These are phyloP conservation scores for Allomyces arbusculus DNA, from an alignment of 192 early-diverging fungal species.

Conservation along the genomic window DNA sequence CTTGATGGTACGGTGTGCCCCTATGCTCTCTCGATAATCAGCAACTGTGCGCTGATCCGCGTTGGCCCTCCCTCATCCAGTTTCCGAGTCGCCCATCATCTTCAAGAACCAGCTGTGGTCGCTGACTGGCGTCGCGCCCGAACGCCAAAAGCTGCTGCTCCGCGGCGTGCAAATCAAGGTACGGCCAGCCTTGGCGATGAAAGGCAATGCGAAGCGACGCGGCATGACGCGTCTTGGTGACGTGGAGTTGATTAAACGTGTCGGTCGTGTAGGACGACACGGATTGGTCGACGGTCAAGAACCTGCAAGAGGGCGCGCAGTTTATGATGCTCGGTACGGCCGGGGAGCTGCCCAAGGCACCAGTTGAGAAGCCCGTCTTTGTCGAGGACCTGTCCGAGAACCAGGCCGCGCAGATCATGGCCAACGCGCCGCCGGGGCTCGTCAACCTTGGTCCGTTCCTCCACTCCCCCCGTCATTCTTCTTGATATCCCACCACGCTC, in stretches of 20 bases:
- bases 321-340: constrained; percentile 83
- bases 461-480: too few relatives aligned
- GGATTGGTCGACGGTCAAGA: constrained; percentile 9
- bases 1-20: neutral
- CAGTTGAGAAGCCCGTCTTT: constrained; percentile 46
- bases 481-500: too few relatives aligned
- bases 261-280: constrained; percentile 43
- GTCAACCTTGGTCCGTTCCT: too few relatives aligned
- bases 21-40: neutral
- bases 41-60: constrained; percentile 30
- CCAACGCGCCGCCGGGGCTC: too few relatives aligned
- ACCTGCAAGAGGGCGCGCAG: constrained; percentile 1
- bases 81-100: constrained; percentile 46
- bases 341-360: constrained; percentile 77
- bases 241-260: too few relatives aligned
- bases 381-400: constrained; percentile 84
- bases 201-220: neutral
- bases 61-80: constrained; percentile 6
- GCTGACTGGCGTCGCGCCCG: constrained; percentile 74
- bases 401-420: constrained; percentile 39
- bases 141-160: constrained; percentile 80
- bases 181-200: neutral
- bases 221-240: neutral
- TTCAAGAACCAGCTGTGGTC: constrained; percentile 81
- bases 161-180: constrained; percentile 86